Evolutionary conservation across 805 yeast genomes (phyloP), one percentile per base, ranked within the genome.

Genomic region (Ogataea paraovalis): DNA sequence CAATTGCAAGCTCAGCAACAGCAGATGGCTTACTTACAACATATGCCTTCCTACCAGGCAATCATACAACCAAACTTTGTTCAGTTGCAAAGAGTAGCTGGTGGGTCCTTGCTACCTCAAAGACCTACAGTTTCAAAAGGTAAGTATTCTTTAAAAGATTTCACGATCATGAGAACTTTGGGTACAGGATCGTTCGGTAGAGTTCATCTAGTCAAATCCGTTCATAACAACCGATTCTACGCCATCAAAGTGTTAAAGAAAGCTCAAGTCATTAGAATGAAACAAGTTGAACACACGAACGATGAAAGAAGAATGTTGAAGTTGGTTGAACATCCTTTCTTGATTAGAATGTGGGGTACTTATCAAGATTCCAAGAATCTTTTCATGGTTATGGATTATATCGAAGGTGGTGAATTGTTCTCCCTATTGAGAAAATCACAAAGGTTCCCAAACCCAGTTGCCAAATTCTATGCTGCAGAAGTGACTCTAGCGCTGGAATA

Each of bases 331-430:
- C 84, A 79, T 56, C 84, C 84, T 6, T 79, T 79, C 52, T 68
- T 79, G 53, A 79, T 78, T 51, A 61, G 83, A 47, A 78, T 79
- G 83, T 79, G 84, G 84, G 84, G 84, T n/a, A 79, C 83, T 5
- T 79, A 75, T 57, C 83, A 79, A 60, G 84, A 79, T 56, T 68
- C 78, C 34, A 72, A 71, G 54, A 77, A 77, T 54, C 64, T 79
- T 47, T 79, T 79, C 52, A 78, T 79, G 83, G 76, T 79, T 33
- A 79, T 79, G 84, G 84, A 79, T 58, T 79, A 78, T 62, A 78
- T 79, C 56, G 84, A 79, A 61, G 84, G 84, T 21, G 84, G 84
- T 22, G 84, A 79, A 62, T 68, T 79, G 44, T 79, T 79, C 54
- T 74, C 80, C 2, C 61, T 79, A 39, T 68, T 79, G 53, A 64